Base-by-base conservation (phyloP, 768 basidiomycete species). In the Epithele typhae region DNA sequence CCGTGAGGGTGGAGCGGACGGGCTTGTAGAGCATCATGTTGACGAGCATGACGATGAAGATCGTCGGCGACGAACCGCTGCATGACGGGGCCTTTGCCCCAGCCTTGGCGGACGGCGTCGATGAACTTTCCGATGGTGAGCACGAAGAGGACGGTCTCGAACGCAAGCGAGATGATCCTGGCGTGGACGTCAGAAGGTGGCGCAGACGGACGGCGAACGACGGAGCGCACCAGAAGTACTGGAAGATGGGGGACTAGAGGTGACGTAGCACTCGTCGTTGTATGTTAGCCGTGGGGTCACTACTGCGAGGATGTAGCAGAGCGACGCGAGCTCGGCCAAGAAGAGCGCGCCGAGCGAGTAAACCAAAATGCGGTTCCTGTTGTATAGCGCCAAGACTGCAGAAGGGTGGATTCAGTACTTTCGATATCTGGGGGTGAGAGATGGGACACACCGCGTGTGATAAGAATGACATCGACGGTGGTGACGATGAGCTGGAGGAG, bases 61-160 rank as follows among this genome's bases (percentile, higher is more conserved):
- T 55, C 60, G 43, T 62, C 60, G 4, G 50, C 33, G 11, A 58
- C 51, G 50, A 59, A 58, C 25, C 55, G 53, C 23, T 48, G 46
- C 55, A 62, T 52, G n/a, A 62, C 50, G 3, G 55, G 55, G 5
- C 53, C 46, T 11, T 52, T 50, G 9, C 56, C 58, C 58, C 60
- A 62, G 2, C 60, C 58, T 11, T 49, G 50, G 14, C 45, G 45
- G 9, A 57, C 48, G 8, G 55, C 58, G 2, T 42, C 43, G 32
- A 46, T 8, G 39, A 62, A 62, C 27, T 58, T 58, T 43, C 32
- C 34, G 21, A 62, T 34, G 1, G 60, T 62, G 22, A 62, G 47
- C 5, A 41, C 42, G 36, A 59, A 62, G 11, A 62, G 52, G 14
- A 62, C 22, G 2, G 56, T 62, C 53, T 62, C 58, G 45, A 62